Percentiles rank a stretch among this genome's conserved stretches.
Conservation (phyloP, 768 basidiomycete genomes). For the Macrocybe gigantea region DNA sequence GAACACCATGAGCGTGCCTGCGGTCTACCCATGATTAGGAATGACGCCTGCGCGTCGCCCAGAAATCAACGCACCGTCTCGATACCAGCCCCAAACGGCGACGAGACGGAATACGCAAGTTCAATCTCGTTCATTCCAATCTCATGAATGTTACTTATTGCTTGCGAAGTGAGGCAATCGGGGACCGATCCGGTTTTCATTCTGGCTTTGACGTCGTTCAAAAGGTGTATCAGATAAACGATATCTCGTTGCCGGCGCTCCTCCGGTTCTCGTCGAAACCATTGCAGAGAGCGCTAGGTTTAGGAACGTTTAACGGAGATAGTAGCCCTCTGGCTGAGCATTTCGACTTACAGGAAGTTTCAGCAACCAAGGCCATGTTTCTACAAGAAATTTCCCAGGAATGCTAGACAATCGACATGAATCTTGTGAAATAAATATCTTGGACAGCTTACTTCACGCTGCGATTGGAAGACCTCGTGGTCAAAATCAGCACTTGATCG, state of each 20-base stretch:
- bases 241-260: slow-evolving; percentile 29
- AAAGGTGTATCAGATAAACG: slow-evolving; percentile 29
- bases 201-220: slow-evolving; percentile 36
- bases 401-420: slow-evolving; percentile 22
- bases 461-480: neutral
- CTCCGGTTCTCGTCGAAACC: slow-evolving; percentile 38
- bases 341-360: slow-evolving; percentile 30
- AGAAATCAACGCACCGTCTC: slow-evolving; percentile 28
- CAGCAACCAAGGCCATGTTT: slow-evolving; percentile 41
- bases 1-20: slow-evolving; percentile 24
- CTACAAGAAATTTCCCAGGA: slow-evolving; percentile 43
- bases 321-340: neutral
- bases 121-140: slow-evolving; percentile 36
- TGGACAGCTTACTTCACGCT: slow-evolving; percentile 26
- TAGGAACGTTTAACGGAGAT: neutral
- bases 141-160: slow-evolving; percentile 27
- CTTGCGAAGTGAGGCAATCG: slow-evolving; percentile 34
- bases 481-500: neutral
- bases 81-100: slow-evolving; percentile 42
- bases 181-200: slow-evolving; percentile 32
- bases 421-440: neutral
- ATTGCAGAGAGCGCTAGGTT: slow-evolving; percentile 29
- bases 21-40: slow-evolving; percentile 15
- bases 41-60: neutral
- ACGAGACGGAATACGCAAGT: slow-evolving; percentile 37